Evolutionary conservation across 306 rosid genomes (phyloP).

Genomic region (Dryas octopetala): DNA sequence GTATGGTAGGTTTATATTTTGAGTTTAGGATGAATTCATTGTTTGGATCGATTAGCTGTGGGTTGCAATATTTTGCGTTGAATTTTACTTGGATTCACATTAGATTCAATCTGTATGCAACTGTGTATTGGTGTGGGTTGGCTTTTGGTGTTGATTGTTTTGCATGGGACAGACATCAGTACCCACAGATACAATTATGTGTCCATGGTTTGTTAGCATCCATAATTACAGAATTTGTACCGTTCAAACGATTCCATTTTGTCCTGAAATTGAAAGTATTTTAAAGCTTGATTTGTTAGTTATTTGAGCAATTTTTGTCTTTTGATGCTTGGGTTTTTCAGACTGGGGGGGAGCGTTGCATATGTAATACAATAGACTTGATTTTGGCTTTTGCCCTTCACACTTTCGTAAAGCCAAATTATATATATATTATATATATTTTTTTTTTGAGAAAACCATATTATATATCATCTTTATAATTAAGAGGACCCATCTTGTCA

Average conservation of each 20-base stretch:
- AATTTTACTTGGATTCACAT: neutral
- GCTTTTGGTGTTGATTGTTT: neutral
- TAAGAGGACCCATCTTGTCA: no score
- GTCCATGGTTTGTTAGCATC: neutral
- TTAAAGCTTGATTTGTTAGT: neutral
- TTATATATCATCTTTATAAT: neutral
- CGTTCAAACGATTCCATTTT: neutral
- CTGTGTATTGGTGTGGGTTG: neutral
- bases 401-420: neutral
- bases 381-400: neutral
- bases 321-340: neutral
- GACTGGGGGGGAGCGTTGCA: neutral
- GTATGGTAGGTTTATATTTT: neutral
- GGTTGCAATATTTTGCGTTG: neutral
- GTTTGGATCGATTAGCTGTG: neutral
- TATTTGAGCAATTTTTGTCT: neutral
- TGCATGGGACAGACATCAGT: neutral
- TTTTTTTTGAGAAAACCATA: no score
- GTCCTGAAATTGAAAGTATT: neutral
- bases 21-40: neutral
- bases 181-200: neutral
- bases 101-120: neutral
- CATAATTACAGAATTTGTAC: no score
- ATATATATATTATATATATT: no score
- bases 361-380: neutral